Base-by-base conservation (phyloP, 2,329 filamentous ascomycete species). In the Aspergillus brunneoviolaceus region DNA sequence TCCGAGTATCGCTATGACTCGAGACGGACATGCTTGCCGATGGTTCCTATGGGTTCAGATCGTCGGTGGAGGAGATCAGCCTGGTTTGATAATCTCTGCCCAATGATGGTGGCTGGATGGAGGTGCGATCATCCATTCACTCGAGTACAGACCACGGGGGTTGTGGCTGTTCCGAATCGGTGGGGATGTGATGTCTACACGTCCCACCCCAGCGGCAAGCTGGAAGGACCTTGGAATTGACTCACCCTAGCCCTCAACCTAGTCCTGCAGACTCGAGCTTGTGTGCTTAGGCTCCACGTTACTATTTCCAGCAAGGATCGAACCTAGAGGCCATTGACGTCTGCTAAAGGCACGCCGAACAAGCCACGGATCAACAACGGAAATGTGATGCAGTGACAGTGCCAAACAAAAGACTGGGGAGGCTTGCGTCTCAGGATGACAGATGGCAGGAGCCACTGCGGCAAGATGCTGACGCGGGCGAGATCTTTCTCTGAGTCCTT, bases 91-190 rank as follows among this genome's bases (percentile, higher is more conserved):
- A 55, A 16, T 48, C n/a, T 48, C 53, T 35, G 16, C 16, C n/a
- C 42, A 48, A 45, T 53, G 14, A 19, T 14, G 16, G 12, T 33
- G 31, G 12, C 6, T 23, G 31, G 12, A 33, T 10, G 31, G 9
- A 9, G 7, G 5, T 10, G 12, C 31, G 33, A 23, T 52, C 27
- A 52, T 14, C 29, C 39, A 31, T 33, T 19, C 19, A 9, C 16
- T 52, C 16, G 12, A 55, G 27, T 45, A 19, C 27, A 31, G 53
- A n/a, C 29, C 29, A 45, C 53, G 27, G 42, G 19, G 42, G 53
- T 21, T 55, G 53, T 49, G 42, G 42, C 42, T 33, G 53, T 55
- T 55, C 53, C 53, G 48, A 49, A 27, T 55, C 2, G 27, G 42
- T 55, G 53, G 53, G 53, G 27, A 33, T 47, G 5, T 29, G 39